Evolutionary conservation across 805 yeast genomes (phyloP), one percentile per base, ranked within the genome.

Genomic region (Zygosaccharomyces bailii): DNA sequence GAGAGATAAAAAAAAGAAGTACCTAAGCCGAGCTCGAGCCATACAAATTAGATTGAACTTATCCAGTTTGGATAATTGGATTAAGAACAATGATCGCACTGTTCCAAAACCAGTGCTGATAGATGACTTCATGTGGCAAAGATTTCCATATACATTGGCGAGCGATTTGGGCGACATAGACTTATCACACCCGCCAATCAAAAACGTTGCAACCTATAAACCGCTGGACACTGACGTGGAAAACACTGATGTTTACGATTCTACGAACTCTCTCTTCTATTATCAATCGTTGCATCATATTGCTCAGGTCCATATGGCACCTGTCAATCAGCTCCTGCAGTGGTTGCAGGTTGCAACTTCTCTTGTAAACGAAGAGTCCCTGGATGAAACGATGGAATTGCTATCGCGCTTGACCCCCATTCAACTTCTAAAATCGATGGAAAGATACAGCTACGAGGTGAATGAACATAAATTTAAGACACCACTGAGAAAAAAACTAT

Each of bases 61-160:
- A 7, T 88, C 96, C 0, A 76, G 85, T 4, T 67, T 93, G 34
- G 97, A 93, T 64, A 96, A 93, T 59, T 93, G 99, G 99, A 76
- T 91, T 23, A 76, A 95, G 48, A 72, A 64, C 34, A 64, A 64
- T 40, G 63, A 63, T 44, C 45, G 61, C 5, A 44, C 52, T 13
- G 56, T 57, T 2, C 59, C 65, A 11, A 57, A 55, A 43, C 63
- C 70, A 21, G 59, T 65, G 6, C 59, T 67, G 33, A 57, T 68
- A 34, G 73, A 69, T 51, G 57, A 57, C 16, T 66, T 64, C 36
- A 55, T 67, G 57, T 60, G 71, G 61, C 64, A 61, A 44, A 51
- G 61, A 39, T 70, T 61, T 42, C 74, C 74, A 5, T 65, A 60
- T 35, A 68, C 70, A 1, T 45, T 69, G 14, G 48, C 66, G 13